These are phyloP conservation scores for Stagonosporopsis rhizophila DNA, from an alignment of 2,329 filamentous ascomycete genomes.

Conservation along the genomic window DNA sequence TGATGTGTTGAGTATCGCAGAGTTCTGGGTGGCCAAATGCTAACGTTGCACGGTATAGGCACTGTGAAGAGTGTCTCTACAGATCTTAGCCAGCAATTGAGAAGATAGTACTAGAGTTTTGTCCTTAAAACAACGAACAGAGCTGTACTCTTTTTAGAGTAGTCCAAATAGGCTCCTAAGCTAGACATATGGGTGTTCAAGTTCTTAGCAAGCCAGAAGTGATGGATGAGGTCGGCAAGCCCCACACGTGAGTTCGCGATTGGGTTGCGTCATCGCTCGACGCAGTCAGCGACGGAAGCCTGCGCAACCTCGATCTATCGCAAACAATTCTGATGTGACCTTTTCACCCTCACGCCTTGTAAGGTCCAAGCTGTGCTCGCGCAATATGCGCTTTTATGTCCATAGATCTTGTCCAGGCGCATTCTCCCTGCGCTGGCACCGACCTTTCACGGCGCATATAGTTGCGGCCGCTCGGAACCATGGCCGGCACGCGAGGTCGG, in stretches of 20 bases:
- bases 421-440: not conserved
- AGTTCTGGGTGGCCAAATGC: too few relatives aligned
- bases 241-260: conserved; percentile 15
- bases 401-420: not conserved
- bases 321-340: not conserved
- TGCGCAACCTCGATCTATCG: conserved; percentile 2
- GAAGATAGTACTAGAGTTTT: too few relatives aligned
- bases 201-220: not conserved
- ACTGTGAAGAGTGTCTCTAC: too few relatives aligned
- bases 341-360: not conserved
- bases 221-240: not conserved
- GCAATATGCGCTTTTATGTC: conserved; percentile 1
- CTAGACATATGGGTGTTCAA: too few relatives aligned
- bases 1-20: not conserved
- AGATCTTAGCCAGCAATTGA: too few relatives aligned
- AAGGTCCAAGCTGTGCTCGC: not conserved
- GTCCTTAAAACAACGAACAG: too few relatives aligned
- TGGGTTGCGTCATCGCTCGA: conserved; percentile 17
- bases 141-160: too few relatives aligned
- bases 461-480: conserved; percentile 17
- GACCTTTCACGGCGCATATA: conserved; percentile 1
- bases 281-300: conserved; percentile 1
- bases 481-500: conserved; percentile 39
- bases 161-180: too few relatives aligned
- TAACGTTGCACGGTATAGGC: too few relatives aligned